Evolutionary conservation across 192 early-diverging fungal genomes (phyloP), one percentile per base, ranked within the genome.

Genomic region (Coemansia sp.): DNA sequence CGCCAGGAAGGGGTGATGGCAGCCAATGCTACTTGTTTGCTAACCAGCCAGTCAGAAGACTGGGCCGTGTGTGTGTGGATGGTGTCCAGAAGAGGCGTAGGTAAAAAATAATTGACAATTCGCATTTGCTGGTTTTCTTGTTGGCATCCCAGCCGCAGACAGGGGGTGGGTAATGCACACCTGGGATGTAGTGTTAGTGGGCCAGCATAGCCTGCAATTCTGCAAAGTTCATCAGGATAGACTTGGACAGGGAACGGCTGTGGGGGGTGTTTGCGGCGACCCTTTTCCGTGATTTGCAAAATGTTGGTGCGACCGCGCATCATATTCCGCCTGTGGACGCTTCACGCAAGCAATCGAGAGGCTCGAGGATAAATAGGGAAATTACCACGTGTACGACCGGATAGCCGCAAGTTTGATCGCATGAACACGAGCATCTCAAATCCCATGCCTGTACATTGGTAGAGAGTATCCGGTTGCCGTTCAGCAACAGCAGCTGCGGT

Each of bases 1-100:
- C 44, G 44, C 44, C 19, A 16, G 23, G 44, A 21, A 18, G 44
- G 23, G 23, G 23, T 21, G n/a, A 13, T 10, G 46, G 13, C 46
- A 28, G 46, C 21, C 23, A 28, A 28, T 28, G 20, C 23, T 26
- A 26, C 21, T 10, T 48, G 46, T 5, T 28, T 28, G 23, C 41
- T 16, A 52, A 36, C 46, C 50, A 52, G 53, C 40, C 53, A 55
- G 53, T 55, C 53, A 55, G 53, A 23, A 26, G 53, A 43, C 53
- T 43, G 26, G 4, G 53, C 42, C 53, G 20, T 30, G 39, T 15
- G 21, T 55, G 26, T 40, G 23, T 28, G 21, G 46, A 20, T 38
- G 37, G 40, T 53, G 39, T 43, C 53, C 53, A 43, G 39, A 43
- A 55, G 53, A 30, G 53, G 53, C 53, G 53, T 43, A 38, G 19